Evolutionary conservation across 441 rosid genomes (phyloP).

Genomic region (Erysimum cheiri): DNA sequence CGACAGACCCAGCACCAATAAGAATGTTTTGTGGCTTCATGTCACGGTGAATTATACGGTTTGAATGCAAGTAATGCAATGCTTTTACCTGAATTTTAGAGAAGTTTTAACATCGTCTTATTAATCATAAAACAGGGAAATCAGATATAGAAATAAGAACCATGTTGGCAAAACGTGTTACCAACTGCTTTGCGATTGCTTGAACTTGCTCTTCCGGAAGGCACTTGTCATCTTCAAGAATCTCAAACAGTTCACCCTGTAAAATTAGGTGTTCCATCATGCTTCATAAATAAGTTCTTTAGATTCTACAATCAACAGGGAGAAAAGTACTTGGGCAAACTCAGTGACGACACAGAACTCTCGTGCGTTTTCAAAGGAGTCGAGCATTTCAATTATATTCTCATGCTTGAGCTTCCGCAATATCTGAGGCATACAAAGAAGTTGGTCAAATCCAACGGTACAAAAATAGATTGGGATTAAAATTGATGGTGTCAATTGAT

Average conservation of each 20-base stretch:
- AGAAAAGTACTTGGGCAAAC: constrained; percentile 78
- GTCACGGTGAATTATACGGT: constrained; percentile 97
- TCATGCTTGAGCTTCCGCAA: constrained; percentile 92
- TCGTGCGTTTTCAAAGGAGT: constrained; percentile 91
- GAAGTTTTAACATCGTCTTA: constrained; percentile 18
- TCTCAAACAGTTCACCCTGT: constrained; percentile 96
- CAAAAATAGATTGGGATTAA: not conserved
- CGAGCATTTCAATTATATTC: constrained; percentile 97
- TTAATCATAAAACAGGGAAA: constrained; percentile 5
- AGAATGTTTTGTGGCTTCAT: constrained; percentile 99
- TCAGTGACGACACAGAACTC: constrained; percentile 99
- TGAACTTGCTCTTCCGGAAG: constrained; percentile 99
- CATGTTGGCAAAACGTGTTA: constrained; percentile 41
- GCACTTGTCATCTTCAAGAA: constrained; percentile 96
- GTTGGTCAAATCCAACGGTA: constrained; percentile 20
- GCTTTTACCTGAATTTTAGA: constrained; percentile 76
- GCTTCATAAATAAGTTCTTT: not conserved
- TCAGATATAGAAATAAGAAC: constrained; percentile 2
- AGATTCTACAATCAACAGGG: constrained; percentile 14
- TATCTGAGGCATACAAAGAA: constrained; percentile 62
- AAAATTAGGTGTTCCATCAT: constrained; percentile 28
- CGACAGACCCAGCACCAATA: constrained; percentile 91
- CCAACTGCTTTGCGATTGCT: constrained; percentile 98
- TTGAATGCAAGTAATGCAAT: constrained; percentile 92
- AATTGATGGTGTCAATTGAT: not conserved